A percentile compares a stretch with the other conserved stretches of the same genome.
Evolutionary conservation across 2,329 filamentous ascomycete species (phyloP).

Genomic region (Neurospora crassa): DNA sequence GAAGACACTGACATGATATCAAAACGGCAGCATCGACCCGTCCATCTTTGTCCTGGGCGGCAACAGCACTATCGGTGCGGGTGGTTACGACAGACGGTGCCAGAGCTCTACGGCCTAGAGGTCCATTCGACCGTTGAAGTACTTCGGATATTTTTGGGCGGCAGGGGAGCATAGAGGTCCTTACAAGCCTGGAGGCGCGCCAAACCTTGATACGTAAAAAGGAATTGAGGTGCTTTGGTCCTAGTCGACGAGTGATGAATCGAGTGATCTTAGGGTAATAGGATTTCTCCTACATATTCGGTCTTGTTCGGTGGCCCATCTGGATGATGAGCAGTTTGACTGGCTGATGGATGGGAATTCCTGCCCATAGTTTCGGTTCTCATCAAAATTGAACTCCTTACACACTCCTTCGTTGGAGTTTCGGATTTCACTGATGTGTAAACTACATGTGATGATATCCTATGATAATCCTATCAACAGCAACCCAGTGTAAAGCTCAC

Average conservation of each 20-base stretch:
- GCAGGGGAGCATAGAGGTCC: background rate
- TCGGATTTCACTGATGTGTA: background rate
- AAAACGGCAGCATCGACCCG: constrained; percentile 13
- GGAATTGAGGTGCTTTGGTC: background rate
- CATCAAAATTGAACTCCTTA: background rate
- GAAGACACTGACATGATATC: constrained; percentile 4
- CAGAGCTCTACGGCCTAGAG: background rate
- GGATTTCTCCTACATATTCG: background rate
- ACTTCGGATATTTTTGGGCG: background rate
- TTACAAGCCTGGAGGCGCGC: background rate
- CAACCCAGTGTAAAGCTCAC: background rate
- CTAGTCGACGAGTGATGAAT: background rate
- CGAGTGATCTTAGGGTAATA: background rate
- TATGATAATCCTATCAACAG: background rate
- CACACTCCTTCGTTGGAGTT: background rate
- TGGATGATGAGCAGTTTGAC: background rate
- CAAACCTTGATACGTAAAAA: background rate
- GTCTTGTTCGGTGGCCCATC: background rate
- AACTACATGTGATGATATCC: background rate
- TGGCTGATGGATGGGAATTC: background rate
- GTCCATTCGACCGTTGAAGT: background rate
- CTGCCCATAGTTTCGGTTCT: background rate
- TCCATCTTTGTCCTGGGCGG: constrained; percentile 12
- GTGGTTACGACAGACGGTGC: constrained; percentile 21
- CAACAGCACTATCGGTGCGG: constrained; percentile 14